Conservation (phyloP, 2,329 filamentous ascomycete genomes). For the Alternaria sp. region DNA sequence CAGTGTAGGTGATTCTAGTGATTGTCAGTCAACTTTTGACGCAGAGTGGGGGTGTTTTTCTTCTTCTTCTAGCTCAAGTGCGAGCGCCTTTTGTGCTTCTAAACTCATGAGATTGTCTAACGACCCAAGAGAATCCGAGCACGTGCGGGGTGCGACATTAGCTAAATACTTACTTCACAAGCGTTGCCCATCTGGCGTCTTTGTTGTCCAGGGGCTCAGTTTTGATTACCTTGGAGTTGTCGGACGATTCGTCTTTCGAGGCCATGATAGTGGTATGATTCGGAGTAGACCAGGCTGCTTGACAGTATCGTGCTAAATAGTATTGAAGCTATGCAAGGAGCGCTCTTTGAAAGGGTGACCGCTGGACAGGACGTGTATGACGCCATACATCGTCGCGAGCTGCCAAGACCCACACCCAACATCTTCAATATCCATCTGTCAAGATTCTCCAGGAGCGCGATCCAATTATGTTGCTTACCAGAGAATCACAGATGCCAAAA, state of each 20-base stretch:
- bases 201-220: constrained; percentile 49
- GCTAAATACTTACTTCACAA: constrained; percentile 47
- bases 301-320: background rate
- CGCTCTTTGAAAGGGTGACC: background rate
- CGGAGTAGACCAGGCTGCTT: background rate
- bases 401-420: constrained; percentile 17
- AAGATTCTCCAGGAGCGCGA: background rate
- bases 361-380: constrained; percentile 10
- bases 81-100: background rate
- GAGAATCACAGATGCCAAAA: background rate
- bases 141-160: background rate
- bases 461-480: background rate
- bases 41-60: background rate
- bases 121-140: background rate
- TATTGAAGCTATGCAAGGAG: constrained; percentile 1
- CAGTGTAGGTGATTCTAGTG: constrained; percentile 63
- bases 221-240: constrained; percentile 46
- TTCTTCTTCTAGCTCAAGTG: background rate
- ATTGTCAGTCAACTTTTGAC: constrained; percentile 8
- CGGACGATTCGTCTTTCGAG: constrained; percentile 11
- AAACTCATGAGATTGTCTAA: background rate
- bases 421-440: background rate
- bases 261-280: constrained; percentile 21
- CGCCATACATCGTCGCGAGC: constrained; percentile 17
- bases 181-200: constrained; percentile 53